phyloP scores from a whole-genome alignment of 306 rosid species.

The Trichosanthes truncata region DNA sequence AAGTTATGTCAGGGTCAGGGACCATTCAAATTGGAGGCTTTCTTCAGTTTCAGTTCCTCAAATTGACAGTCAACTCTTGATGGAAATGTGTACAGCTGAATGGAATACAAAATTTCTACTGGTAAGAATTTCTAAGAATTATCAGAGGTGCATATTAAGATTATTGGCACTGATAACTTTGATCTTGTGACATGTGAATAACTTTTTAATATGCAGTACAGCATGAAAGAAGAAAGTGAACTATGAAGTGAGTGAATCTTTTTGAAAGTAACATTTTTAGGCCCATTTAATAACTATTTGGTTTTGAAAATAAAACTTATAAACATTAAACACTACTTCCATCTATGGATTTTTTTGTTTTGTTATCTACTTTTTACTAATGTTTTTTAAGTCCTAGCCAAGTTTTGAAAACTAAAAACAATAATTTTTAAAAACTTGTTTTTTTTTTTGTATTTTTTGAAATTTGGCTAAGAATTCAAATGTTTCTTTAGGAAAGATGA shows the following conservation, averaged over 20 bases:
- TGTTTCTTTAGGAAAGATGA: no score
- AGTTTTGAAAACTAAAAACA: no score
- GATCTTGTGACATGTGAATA: neutral
- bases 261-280: neutral
- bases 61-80: neutral
- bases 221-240: neutral
- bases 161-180: neutral
- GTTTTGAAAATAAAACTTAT: no score
- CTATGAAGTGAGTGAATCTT: neutral
- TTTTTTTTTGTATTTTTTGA: no score
- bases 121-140: neutral
- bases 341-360: no score
- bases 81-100: neutral
- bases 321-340: no score
- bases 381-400: no score
- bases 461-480: no score
- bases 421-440: no score
- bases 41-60: neutral
- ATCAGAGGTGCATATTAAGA: neutral
- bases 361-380: no score
- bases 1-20: neutral
- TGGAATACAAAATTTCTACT: neutral
- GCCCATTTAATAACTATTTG: no score
- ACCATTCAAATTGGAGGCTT: neutral
- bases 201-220: neutral